Base-by-base conservation (phyloP, 2,329 filamentous ascomycete species). In the Akanthomyces uredinophilus region DNA sequence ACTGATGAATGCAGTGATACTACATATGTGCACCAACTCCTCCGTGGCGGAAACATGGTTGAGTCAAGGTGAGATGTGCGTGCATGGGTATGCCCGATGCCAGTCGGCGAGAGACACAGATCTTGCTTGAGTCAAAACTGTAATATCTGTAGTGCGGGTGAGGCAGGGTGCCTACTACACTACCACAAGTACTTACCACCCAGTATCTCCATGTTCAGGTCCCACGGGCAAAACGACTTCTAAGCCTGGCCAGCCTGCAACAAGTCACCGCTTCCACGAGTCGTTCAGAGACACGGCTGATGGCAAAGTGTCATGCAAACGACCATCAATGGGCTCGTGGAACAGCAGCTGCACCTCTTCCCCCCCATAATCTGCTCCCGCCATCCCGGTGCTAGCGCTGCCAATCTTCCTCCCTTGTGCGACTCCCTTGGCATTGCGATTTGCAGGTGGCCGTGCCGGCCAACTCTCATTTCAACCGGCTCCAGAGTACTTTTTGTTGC, bases 201-300 rank as follows among this genome's bases (percentile, higher is more conserved):
- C 24, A 5, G 47, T 50, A 50, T 14, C 10, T 14, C 47, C 22
- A 29, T 27, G 29, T 27, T 27, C 46, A 24, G 16, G 37, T 35
- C 32, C 32, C 32, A 49, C 24, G 27, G 24, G 4, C 27, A 32
- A 32, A 35, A 55, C 13, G 39, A 5, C 37, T 55, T 16, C 50
- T 52, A 7, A 32, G 49, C 49, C 11, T n/a, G n/a, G n/a, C n/a
- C 16, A 37, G 50, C 32, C 41, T 35, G 41, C 3, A 16, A 35
- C 27, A 44, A 46, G 27, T 41, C 53, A 22, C 50, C 52, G 35
- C 37, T 43, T 20, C 37, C 37, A 43, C 46, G 56, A 59, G 46
- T 59, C 46, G 63, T 63, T 63, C 64, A 65, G 62, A 64, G 54
- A 63, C 64, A 66, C 63, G 62, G 63, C 57, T 60, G 41, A 56